These are phyloP conservation scores for Alternaria postmessia DNA, from an alignment of 2,329 filamentous ascomycete genomes.

Conservation along the genomic window DNA sequence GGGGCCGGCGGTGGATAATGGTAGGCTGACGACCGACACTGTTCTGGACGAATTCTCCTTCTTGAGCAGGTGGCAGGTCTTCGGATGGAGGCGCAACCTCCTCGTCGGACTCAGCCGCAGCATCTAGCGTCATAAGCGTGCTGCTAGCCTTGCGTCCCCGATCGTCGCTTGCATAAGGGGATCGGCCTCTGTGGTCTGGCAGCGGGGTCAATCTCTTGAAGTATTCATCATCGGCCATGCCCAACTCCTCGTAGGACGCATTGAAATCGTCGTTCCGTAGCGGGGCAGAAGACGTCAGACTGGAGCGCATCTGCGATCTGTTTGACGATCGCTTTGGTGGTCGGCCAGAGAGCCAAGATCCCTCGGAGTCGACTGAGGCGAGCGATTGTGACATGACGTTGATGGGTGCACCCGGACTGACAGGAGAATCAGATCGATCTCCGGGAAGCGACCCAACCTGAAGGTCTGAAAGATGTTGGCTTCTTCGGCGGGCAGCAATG, in stretches of 20 bases:
- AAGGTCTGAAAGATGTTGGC: slow-evolving; percentile 48
- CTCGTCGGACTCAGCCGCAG: slow-evolving; percentile 54
- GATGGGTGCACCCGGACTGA: slow-evolving; percentile 44
- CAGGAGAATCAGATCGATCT: slow-evolving; percentile 54
- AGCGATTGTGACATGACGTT: slow-evolving; percentile 77
- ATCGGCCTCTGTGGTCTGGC: slow-evolving; percentile 54
- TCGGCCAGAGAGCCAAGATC: slow-evolving; percentile 90
- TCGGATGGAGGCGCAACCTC: slow-evolving; percentile 33
- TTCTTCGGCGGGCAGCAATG: slow-evolving; percentile 52
- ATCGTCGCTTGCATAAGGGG: slow-evolving; percentile 35
- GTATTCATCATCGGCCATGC: slow-evolving; percentile 76
- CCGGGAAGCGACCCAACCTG: slow-evolving; percentile 37
- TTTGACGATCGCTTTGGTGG: slow-evolving; percentile 59
- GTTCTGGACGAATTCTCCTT: slow-evolving; percentile 58
- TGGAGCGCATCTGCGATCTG: slow-evolving; percentile 57
- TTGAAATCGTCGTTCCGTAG: slow-evolving; percentile 62
- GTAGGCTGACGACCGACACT: slow-evolving; percentile 66
- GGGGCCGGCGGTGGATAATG: slow-evolving; percentile 67
- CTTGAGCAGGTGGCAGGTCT: slow-evolving; percentile 31
- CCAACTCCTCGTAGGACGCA: slow-evolving; percentile 71
- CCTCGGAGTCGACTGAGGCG: slow-evolving; percentile 94
- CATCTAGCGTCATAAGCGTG: slow-evolving; percentile 52
- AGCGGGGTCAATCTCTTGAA: slow-evolving; percentile 64
- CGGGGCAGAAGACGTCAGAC: slow-evolving; percentile 53
- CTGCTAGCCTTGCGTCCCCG: slow-evolving; percentile 53